Evolutionary conservation across 129 eudicot species (phyloP).

Genomic region (Logfia minima): DNA sequence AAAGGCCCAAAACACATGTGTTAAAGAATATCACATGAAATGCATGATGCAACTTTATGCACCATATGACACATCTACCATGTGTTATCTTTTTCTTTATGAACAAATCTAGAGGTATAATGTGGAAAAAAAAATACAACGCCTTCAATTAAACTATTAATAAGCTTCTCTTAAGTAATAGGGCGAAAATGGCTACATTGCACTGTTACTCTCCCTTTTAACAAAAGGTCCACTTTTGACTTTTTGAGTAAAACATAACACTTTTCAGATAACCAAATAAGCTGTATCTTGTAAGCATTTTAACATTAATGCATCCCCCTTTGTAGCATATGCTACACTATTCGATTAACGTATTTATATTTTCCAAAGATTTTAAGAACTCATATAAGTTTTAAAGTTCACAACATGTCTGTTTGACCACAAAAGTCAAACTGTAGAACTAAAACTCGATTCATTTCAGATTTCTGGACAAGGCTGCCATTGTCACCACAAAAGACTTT

Average conservation of each 20-base stretch:
- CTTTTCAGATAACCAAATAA: not conserved
- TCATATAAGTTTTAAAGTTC: not conserved
- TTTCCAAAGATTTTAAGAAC: not conserved
- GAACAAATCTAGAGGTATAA: not conserved
- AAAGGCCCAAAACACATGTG: not conserved
- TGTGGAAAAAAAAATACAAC: not conserved
- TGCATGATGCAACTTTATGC: slow-evolving; percentile 10
- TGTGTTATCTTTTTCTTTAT: not conserved
- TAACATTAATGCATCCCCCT: not conserved
- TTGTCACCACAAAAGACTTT: slow-evolving; percentile 56
- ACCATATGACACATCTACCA: not conserved
- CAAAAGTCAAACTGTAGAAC: slow-evolving; percentile 7
- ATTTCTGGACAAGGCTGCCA: slow-evolving; percentile 88
- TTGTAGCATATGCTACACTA: not conserved
- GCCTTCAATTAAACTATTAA: slow-evolving; percentile 13
- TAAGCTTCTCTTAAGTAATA: slow-evolving; percentile 7
- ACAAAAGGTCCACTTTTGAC: slow-evolving; percentile 15
- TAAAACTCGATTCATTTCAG: slow-evolving; percentile 33
- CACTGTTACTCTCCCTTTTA: not conserved
- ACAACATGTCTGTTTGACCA: not conserved
- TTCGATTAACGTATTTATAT: not conserved
- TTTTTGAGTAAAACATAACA: slow-evolving; percentile 11
- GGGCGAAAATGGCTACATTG: not conserved
- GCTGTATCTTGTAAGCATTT: not conserved
- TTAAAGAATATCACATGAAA: slow-evolving; percentile 24